Base-by-base conservation (phyloP, 495 filamentous ascomycete species). In the Penicillium angulare region DNA sequence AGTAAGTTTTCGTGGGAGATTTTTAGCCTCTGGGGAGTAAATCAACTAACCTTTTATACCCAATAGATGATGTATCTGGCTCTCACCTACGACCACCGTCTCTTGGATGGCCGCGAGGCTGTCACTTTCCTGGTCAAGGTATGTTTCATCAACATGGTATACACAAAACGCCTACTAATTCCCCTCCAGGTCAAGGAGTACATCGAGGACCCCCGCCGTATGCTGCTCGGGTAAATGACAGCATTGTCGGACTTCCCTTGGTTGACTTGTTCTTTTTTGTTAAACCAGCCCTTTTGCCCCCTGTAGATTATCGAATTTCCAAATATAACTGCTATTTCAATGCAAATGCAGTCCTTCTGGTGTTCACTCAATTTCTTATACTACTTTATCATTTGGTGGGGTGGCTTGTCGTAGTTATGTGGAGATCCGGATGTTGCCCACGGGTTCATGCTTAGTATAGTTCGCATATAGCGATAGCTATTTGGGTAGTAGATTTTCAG, bases 101-200 rank as follows among this genome's bases (percentile, higher is more conserved):
- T 97, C 31, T 77, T 98, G 21, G 95, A 97, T 68, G 95, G 93
- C 21, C 84, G 93, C 59, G 93, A 98, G 76, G 95, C 91, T 10
- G 91, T 96, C 22, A 95, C 92, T 51, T 98, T 98, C 81, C 76
- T 98, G 55, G 87, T 98, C 36, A 97, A 96, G 85, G 85, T 82
- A 60, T 50, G 60, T 55, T 15, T 31, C 10, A 18, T 50, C 18
- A 15, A 21, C 18, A 23, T 18, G 8, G 20, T 16, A 4, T 15
- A 26, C 21, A 0, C 18, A 10, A 50, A 21, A 22, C 15, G n/a
- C n/a, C 9, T n/a, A 42, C 64, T 63, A 42, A 65, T 46, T 48
- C 39, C 22, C 33, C 55, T 34, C 6, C 35, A 81, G 77, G 68
- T 97, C 63, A 96, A 96, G 80, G 88, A 97, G 66, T 97, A 92